These are phyloP conservation scores for Saccharomyces eubayanus DNA, from an alignment of 805 yeast species.

Conservation along the genomic window DNA sequence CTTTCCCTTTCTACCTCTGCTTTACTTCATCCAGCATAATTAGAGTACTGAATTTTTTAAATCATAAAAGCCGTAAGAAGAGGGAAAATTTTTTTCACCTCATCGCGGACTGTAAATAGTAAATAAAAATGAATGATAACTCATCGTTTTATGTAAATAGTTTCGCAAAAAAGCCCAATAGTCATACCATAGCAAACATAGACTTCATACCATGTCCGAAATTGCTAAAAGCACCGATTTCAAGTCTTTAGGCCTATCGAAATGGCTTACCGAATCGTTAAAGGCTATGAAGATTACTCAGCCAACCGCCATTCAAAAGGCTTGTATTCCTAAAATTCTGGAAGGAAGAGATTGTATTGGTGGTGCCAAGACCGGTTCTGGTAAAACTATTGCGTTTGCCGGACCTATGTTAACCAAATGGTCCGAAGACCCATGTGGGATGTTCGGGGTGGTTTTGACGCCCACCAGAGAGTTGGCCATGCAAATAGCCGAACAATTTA, in stretches of 20 bases:
- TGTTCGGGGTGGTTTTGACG: constrained; percentile 79
- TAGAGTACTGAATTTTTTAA: background rate
- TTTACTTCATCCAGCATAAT: background rate
- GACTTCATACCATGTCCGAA: constrained; percentile 6
- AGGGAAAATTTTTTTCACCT: background rate
- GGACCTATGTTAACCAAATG: constrained; percentile 93
- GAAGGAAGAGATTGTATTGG: constrained; percentile 85
- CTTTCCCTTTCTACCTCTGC: background rate
- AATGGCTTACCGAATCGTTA: constrained; percentile 80
- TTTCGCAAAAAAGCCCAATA: background rate
- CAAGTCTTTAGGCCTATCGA: constrained; percentile 62
- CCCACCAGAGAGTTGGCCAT: constrained; percentile 92
- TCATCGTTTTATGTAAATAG: background rate
- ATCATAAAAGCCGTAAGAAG: background rate
- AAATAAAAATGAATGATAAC: background rate
- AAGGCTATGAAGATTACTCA: constrained; percentile 68
- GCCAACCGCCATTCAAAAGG: constrained; percentile 82
- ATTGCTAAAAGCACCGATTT: constrained; percentile 30
- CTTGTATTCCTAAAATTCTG: constrained; percentile 82
- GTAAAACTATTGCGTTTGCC: constrained; percentile 95
- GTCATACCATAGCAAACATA: background rate
- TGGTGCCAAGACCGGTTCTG: constrained; percentile 97
- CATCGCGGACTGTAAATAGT: background rate
- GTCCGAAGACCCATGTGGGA: constrained; percentile 93
- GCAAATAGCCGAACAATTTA: constrained; percentile 94